Conservation (phyloP, 2,329 filamentous ascomycete species). For the Aspergillus luchuensis region DNA sequence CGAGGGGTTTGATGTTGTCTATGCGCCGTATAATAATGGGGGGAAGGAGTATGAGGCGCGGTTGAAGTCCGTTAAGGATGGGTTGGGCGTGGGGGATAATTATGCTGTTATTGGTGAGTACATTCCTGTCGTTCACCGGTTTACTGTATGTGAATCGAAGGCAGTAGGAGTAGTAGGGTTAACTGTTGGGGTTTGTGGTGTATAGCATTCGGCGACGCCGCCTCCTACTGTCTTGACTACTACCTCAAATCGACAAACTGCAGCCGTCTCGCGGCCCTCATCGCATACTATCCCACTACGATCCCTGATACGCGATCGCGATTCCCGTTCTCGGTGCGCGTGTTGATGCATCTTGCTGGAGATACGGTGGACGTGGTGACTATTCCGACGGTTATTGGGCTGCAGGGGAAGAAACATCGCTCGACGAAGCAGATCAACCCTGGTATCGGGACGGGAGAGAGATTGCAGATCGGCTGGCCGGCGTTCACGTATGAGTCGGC, state of each 20-base stretch:
- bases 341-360: slow-evolving; percentile 62
- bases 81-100: slow-evolving; percentile 59
- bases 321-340: slow-evolving; percentile 43
- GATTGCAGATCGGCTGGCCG: slow-evolving; percentile 35
- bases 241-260: slow-evolving; percentile 59
- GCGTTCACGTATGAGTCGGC: slow-evolving; percentile 58
- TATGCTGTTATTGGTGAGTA: slow-evolving; percentile 63
- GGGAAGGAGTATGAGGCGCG: slow-evolving; percentile 55
- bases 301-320: slow-evolving; percentile 53
- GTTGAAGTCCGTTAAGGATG: slow-evolving; percentile 55
- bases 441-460: slow-evolving; percentile 55
- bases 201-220: slow-evolving; percentile 63
- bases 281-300: slow-evolving; percentile 64
- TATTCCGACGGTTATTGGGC: slow-evolving; percentile 54
- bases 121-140: no score
- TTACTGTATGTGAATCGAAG: no score
- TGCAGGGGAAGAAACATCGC: slow-evolving; percentile 54
- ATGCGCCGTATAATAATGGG: slow-evolving; percentile 57
- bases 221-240: slow-evolving; percentile 60
- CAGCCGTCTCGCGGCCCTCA: slow-evolving; percentile 55
- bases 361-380: slow-evolving; percentile 52
- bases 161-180: no score
- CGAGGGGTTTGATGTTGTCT: slow-evolving; percentile 63
- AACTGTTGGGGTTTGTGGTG: no score
- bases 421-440: slow-evolving; percentile 52